These are phyloP conservation scores for Phanerodontia chrysosporium DNA, from an alignment of 768 basidiomycete genomes.

Conservation along the genomic window DNA sequence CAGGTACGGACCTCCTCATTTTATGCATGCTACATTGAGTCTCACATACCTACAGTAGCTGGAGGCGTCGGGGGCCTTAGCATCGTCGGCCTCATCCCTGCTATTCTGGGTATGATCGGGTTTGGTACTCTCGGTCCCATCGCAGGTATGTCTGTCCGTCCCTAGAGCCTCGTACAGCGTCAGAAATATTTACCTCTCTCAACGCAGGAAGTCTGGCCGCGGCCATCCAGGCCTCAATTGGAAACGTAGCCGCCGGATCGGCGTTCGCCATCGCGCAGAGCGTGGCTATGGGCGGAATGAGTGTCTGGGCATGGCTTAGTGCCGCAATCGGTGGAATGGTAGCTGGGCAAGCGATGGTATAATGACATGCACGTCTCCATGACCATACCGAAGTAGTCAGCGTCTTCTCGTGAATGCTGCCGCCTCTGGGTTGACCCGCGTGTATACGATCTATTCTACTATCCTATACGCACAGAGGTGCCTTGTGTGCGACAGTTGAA, in stretches of 20 bases:
- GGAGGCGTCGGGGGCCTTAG: neutral
- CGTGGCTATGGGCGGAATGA: slow-evolving; percentile 10
- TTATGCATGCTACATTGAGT: neutral
- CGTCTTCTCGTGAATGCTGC: too few relatives aligned
- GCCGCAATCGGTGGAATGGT: neutral
- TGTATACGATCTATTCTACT: too few relatives aligned
- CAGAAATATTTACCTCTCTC: neutral
- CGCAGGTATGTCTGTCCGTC: neutral
- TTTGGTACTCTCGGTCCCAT: slow-evolving; percentile 3
- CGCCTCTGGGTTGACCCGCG: too few relatives aligned
- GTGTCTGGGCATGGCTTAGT: neutral
- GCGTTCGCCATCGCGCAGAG: slow-evolving; percentile 7
- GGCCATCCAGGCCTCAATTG: slow-evolving; percentile 6
- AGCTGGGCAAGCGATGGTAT: neutral
- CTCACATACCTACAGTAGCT: neutral
- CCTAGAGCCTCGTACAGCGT: neutral
- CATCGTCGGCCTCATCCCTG: neutral
- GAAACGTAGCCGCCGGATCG: slow-evolving; percentile 9
- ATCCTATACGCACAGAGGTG: too few relatives aligned
- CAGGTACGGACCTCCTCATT: too few relatives aligned
- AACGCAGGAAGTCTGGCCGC: slow-evolving; percentile 14
- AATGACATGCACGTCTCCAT: neutral
- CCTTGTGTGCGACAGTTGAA: too few relatives aligned
- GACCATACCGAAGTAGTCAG: too few relatives aligned
- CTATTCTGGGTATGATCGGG: neutral